These are phyloP conservation scores for Selaginella moellendorffii DNA, from an alignment of 75 land plant genomes.

Conservation along the genomic window DNA sequence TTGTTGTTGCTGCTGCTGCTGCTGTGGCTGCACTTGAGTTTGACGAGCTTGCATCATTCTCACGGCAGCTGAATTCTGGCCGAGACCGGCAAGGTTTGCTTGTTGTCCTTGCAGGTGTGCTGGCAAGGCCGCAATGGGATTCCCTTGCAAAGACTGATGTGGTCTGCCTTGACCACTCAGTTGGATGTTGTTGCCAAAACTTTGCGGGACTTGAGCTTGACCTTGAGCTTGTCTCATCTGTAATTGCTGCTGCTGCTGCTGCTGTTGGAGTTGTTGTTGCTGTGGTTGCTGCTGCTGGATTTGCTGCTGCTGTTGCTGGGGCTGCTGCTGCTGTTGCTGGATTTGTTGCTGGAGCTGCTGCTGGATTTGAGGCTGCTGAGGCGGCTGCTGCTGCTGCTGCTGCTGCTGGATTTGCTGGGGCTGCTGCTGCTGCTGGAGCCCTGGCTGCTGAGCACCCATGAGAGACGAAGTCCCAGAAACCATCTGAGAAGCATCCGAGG, in stretches of 20 bases:
- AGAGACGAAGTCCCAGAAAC: too few species aligned
- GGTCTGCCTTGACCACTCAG: too few species aligned
- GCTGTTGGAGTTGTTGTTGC: background rate
- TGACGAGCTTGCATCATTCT: background rate
- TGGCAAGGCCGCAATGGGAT: background rate
- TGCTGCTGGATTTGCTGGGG: too few species aligned
- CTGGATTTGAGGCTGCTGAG: constrained; percentile 10
- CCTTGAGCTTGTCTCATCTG: background rate
- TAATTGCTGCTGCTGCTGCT: constrained; percentile 14
- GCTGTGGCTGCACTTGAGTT: too few species aligned
- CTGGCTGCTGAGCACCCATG: too few species aligned
- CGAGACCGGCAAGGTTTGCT: too few species aligned
- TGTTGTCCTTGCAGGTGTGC: too few species aligned
- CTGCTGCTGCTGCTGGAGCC: too few species aligned
- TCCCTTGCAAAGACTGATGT: background rate
- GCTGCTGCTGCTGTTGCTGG: constrained; percentile 9
- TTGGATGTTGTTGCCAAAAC: too few species aligned
- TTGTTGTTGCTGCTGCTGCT: constrained; percentile 25
- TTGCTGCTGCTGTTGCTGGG: constrained; percentile 17
- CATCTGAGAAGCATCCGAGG: too few species aligned
- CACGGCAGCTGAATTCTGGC: background rate
- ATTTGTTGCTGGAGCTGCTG: constrained; percentile 17
- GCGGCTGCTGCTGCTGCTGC: constrained; percentile 18
- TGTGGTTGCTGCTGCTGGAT: constrained; percentile 20
- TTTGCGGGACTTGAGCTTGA: background rate